A percentile compares a stretch with the other conserved stretches of the same genome.
Conservation (phyloP, 257 asterid species). For the Plectranthus barbatus region DNA sequence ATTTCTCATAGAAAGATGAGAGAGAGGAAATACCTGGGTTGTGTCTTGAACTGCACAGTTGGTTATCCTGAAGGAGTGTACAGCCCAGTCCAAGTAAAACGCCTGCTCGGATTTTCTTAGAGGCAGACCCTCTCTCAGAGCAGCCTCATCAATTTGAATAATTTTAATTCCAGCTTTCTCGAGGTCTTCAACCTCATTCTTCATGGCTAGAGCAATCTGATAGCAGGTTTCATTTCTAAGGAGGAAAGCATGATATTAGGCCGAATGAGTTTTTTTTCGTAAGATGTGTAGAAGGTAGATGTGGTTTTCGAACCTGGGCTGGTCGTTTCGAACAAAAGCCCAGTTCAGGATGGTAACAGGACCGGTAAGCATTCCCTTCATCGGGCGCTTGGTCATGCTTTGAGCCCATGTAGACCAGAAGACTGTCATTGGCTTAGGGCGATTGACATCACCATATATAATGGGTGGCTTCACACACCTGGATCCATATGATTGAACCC, state of each 20-base stretch:
- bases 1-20: background rate
- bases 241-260: background rate
- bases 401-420: slow-evolving; percentile 78
- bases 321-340: slow-evolving; percentile 84
- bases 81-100: slow-evolving; percentile 82
- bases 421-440: slow-evolving; percentile 83
- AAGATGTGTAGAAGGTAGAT: background rate
- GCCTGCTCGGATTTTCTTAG: slow-evolving; percentile 68
- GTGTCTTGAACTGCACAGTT: slow-evolving; percentile 48
- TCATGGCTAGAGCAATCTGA: slow-evolving; percentile 78
- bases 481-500: slow-evolving; percentile 95
- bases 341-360: slow-evolving; percentile 87
- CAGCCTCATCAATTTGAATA: slow-evolving; percentile 83
- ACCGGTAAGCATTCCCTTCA: slow-evolving; percentile 96
- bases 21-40: slow-evolving; percentile 42
- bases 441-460: slow-evolving; percentile 84
- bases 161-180: slow-evolving; percentile 60
- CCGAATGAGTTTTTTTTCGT: background rate
- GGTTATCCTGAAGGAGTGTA: slow-evolving; percentile 73
- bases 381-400: slow-evolving; percentile 76
- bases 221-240: slow-evolving; percentile 65
- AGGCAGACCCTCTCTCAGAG: slow-evolving; percentile 83
- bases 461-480: slow-evolving; percentile 92
- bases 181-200: slow-evolving; percentile 77
- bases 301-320: slow-evolving; percentile 53